Base-by-base conservation (phyloP, 306 rosid species). In the Citrullus mucosospermus region DNA sequence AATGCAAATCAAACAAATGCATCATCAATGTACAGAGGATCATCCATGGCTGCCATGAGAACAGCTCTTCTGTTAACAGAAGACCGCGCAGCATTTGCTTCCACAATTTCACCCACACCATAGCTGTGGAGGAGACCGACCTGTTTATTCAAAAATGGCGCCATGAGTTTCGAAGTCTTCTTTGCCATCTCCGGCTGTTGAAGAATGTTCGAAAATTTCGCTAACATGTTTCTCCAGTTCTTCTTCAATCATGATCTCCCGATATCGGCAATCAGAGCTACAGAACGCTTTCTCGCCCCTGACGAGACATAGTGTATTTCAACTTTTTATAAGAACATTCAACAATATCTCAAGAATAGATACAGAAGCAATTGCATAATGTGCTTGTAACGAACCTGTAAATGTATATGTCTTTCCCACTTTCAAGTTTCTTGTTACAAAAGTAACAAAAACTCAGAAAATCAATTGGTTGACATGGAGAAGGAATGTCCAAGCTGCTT, bases 261-360 rank as follows among this genome's bases (percentile, higher is more conserved):
- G 79, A 0, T 87, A 87, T 1, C 98, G 96, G 86, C 98, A 93
- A 50, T 78, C 82, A 59, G 84, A 74, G 83, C 97, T 93, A 91
- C 98, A 93, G 83, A 93, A 93, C 68, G 97, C 87, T 80, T 89
- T 83, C 83, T 93, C 98, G 36, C 98, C 98, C 84, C 98, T 93
- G 89, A 87, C 83, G 43, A 4, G 83, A 43, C 74, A 56, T 54
- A 79, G 82, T 54, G 2, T 62, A 80, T 65, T 60, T 66, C 28
- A 46, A 55, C 54, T 67, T 10, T 53, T 4, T 53, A 53, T 16
- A 6, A 18, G 8, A 63, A 51, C 59, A 36, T 51, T 32, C 5
- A 17, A 51, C 61, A 30, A 30, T 50, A 10, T 72, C 9, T 30
- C 44, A 48, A 48, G 57, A 20, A 6, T n/a, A 15, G 54, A 57